phyloP scores from a whole-genome alignment of 2,329 filamentous ascomycete species.

The Aspergillus flavus region DNA sequence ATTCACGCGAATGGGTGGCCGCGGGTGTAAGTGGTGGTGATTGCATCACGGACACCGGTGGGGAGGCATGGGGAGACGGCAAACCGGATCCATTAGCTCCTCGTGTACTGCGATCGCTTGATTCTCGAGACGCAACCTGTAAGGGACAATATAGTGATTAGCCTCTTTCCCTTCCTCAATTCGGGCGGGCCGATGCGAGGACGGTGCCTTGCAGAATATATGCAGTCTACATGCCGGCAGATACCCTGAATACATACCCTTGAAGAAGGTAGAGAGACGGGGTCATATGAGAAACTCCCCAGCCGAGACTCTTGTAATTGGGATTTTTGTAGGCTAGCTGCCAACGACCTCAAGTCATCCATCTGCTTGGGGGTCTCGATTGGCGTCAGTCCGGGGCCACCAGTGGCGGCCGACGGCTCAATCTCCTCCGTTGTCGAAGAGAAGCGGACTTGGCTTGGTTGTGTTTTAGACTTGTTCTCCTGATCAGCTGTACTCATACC shows the following conservation, averaged over 20 bases:
- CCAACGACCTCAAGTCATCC: conserved; percentile 72
- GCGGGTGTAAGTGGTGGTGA: conserved; percentile 89
- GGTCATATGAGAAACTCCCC: conserved; percentile 86
- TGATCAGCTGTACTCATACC: conserved; percentile 26
- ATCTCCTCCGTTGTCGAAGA: conserved; percentile 73
- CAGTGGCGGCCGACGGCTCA: conserved; percentile 47
- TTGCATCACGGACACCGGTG: conserved; percentile 71
- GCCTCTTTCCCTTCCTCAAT: conserved; percentile 7
- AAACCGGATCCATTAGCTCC: conserved; percentile 64
- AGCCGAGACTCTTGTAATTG: conserved; percentile 80
- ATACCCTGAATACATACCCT: conserved; percentile 40
- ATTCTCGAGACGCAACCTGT: conserved; percentile 54
- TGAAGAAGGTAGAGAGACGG: conserved; percentile 75
- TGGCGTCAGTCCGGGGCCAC: conserved; percentile 18
- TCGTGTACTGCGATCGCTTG: conserved; percentile 61
- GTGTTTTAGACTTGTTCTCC: conserved; percentile 33
- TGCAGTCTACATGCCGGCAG: neutral
- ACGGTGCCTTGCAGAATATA: neutral
- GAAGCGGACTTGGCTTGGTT: conserved; percentile 63
- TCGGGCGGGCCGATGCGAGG: conserved; percentile 9
- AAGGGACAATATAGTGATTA: conserved; percentile 11
- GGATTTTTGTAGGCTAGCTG: conserved; percentile 70
- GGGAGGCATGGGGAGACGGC: conserved; percentile 68
- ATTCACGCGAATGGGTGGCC: conserved; percentile 67
- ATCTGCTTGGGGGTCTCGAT: conserved; percentile 40